Conservation (phyloP, 805 yeast species). For the Kodamaea leandrae region DNA sequence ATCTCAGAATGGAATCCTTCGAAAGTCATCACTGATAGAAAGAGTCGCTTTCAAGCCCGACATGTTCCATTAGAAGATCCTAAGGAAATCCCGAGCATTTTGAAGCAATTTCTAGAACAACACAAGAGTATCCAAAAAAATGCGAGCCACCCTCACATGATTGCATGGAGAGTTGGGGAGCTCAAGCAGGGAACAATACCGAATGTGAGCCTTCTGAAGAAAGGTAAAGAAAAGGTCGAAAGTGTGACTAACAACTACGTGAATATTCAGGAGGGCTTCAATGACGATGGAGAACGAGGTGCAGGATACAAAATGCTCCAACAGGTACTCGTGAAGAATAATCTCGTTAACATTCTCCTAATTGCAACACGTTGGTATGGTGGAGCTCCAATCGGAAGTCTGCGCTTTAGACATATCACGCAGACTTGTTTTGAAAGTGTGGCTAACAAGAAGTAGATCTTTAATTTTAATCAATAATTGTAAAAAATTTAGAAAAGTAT, state of each 20-base stretch:
- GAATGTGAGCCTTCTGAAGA: too few relatives aligned
- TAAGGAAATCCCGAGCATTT: slow-evolving; percentile 41
- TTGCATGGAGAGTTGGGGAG: slow-evolving; percentile 60
- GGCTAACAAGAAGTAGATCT: not conserved
- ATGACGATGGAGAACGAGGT: slow-evolving; percentile 74
- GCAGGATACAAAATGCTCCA: slow-evolving; percentile 60
- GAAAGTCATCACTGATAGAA: slow-evolving; percentile 40
- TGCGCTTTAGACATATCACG: slow-evolving; percentile 66
- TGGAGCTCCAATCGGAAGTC: slow-evolving; percentile 70
- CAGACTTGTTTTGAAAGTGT: slow-evolving; percentile 54
- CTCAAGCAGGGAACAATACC: not conserved
- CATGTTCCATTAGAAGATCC: slow-evolving; percentile 40
- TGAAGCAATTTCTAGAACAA: slow-evolving; percentile 40
- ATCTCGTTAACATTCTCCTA: slow-evolving; percentile 53
- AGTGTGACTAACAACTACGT: slow-evolving; percentile 10
- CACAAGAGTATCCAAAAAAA: slow-evolving; percentile 48
- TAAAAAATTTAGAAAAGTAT: not conserved
- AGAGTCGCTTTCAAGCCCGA: slow-evolving; percentile 69
- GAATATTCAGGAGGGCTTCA: slow-evolving; percentile 53
- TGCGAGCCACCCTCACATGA: slow-evolving; percentile 71
- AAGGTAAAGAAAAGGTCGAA: not conserved
- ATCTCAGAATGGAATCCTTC: slow-evolving; percentile 32
- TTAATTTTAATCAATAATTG: not conserved
- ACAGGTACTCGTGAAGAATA: slow-evolving; percentile 49
- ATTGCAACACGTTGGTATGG: slow-evolving; percentile 84